These are phyloP conservation scores for Dioszegia hungarica DNA, from an alignment of 768 basidiomycete species.

Conservation along the genomic window DNA sequence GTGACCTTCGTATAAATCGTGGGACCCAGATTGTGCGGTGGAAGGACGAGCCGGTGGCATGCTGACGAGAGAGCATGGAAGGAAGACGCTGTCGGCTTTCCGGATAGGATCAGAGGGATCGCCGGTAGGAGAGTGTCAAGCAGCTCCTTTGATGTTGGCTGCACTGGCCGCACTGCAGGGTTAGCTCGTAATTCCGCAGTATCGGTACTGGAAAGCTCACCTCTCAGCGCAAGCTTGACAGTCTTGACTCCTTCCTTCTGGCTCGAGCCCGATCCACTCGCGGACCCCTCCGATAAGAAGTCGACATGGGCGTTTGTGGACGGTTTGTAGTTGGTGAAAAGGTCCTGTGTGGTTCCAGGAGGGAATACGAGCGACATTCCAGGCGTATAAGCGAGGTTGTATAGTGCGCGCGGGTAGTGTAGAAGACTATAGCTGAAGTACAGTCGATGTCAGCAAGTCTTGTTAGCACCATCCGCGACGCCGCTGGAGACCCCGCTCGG, in stretches of 20 bases:
- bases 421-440: too few relatives aligned
- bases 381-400: too few relatives aligned
- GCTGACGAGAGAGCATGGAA: constrained; percentile 29
- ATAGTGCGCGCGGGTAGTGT: too few relatives aligned
- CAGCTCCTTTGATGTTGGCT: constrained; percentile 12
- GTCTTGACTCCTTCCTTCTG: constrained; percentile 13
- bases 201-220: not conserved
- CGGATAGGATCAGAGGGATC: constrained; percentile 22
- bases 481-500: not conserved
- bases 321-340: constrained; percentile 28
- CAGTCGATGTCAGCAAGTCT: too few relatives aligned
- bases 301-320: constrained; percentile 34
- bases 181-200: not conserved
- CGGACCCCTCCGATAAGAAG: constrained; percentile 19
- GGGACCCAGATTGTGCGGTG: constrained; percentile 27
- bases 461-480: too few relatives aligned
- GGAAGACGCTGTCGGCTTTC: constrained; percentile 16
- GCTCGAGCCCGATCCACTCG: too few relatives aligned
- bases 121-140: constrained; percentile 14
- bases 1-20: constrained; percentile 26
- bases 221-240: constrained; percentile 11
- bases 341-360: not conserved
- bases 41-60: constrained; percentile 25
- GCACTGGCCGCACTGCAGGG: not conserved
- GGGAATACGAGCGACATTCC: not conserved